Evolutionary conservation across 805 yeast genomes (phyloP), one percentile per base, ranked within the genome.

Genomic region (Phaffomyces opuntiae): DNA sequence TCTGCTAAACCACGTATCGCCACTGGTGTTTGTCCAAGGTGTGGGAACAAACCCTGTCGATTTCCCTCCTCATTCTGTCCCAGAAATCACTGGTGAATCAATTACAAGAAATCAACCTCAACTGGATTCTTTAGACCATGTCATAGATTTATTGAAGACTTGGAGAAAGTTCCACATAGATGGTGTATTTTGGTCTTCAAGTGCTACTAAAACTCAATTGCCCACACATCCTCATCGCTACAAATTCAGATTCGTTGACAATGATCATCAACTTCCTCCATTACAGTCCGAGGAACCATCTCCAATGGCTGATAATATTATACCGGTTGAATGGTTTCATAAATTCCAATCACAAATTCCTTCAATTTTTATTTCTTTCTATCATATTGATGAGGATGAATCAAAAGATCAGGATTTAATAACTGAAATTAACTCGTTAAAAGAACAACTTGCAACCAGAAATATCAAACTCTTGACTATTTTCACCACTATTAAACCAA

Each of bases 271-370:
- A 11, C 40, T 68, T 9, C 31, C 31, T 29, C 5, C 31, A 9
- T 16, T 45, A 16, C 29, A 39, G 14, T 27, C 37, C 11, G 39
- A 25, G 9, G 49, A 47, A 14, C 48, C 40, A 1, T 49, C 53
- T 1, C 65, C 73, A 1, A 53, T 68, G 40, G 66, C 70, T 41
- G 63, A 65, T n/a, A 61, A 62, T 4, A 53, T 58, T 1, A 46
- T 70, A 49, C 74, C 77, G 1, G 62, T 57, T 1, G 63, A 73
- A 25, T 81, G 87, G 87, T 48, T 79, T 13, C 66, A 69, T 33
- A 80, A 78, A 53, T 77, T 80, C 53, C 62, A 64, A 26, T 63
- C 68, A n/a, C 45, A 63, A 4, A 37, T 67, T n/a, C 86, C 87
- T 0, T 52, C 73, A 1, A 70, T 74, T 0, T 68, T 72, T 37